Base-by-base conservation (phyloP, 495 filamentous ascomycete genomes). In the Penicillium paradoxum region DNA sequence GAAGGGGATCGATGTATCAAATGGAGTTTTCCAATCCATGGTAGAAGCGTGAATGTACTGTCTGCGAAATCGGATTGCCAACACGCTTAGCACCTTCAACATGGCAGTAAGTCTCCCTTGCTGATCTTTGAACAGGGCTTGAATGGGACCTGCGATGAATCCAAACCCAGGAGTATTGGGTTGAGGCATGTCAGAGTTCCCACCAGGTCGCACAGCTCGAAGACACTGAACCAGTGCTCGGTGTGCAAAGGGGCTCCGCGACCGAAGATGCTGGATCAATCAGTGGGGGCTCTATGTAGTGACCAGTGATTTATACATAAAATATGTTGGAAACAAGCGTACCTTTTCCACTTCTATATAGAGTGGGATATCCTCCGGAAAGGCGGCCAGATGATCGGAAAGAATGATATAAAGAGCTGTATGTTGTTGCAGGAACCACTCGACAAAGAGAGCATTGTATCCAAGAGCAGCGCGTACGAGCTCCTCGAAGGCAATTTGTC, bases 351-450 rank as follows among this genome's bases (percentile, higher is more conserved):
- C 69, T 47, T 73, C 65, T 10, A 51, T 24, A 43, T 73, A 76
- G 29, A 59, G 49, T 30, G 51, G 39, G 2, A 70, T 46, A 7
- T 73, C 65, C 9, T 73, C 69, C 1, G 68, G 73, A 36, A 67
- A 67, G 6, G 62, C 59, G 19, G 59, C 50, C 4, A 76, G 55
- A 55, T 74, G 61, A 39, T 65, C 58, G n/a, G 64, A 36, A 11
- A 76, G 56, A 51, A 73, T 64, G 18, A 70, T 62, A 49, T 68
- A 71, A 11, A 74, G 56, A 5, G 62, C 63, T 9, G 66, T 69
- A 59, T 76, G 73, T 45, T 76, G 72, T 6, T 66, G 57, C 5
- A 76, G 55, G 27, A 76, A 76, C 70, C 70, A 74, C 17, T 76
- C 67, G 21, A 73, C 68, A 3, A 61, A 56, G 7, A 53, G 15